Base-by-base conservation (phyloP, 2,329 filamentous ascomycete genomes). In the Claviceps pazoutovae region DNA sequence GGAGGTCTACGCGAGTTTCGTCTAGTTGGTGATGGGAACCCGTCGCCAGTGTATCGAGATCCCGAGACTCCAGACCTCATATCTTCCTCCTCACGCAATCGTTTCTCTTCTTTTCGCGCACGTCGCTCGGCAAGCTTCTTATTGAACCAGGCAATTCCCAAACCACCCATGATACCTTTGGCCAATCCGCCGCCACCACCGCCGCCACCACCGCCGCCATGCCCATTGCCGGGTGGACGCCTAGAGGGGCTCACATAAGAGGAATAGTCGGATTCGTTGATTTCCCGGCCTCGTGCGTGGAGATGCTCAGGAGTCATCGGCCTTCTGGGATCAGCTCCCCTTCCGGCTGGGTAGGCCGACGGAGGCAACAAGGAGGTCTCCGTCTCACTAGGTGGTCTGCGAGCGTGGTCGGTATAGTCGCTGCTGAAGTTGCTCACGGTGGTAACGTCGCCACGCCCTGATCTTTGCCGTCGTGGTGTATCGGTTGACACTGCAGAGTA, bases 1-100 rank as follows among this genome's bases (percentile, higher is more conserved):
- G 59, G 59, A 8, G 62, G 59, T n/a, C 66, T 61, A 4, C 64
- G 65, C 16, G 60, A 59, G 34, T 59, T 54, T 41, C 58, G 68
- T 47, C 74, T 68, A 0, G 71, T 64, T 2, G 78, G 74, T 16
- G 74, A 74, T 3, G 71, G 69, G 54, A 76, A 72, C 26, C 83
- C 83, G 62, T 89, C 86, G 30, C 80, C 84, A 2, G 84, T 88
- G 55, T 79, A 88, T 58, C 74, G 74, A 21, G 81, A 79, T n/a
- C 76, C 73, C 36, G 75, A 75, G 38, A 77, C 78, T 5, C 86
- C 76, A 21, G 80, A 77, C 50, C 80, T 75, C 57, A 68, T 59
- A 2, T 82, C 73, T 51, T 83, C 78, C 64, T 80, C 64, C 5
- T 73, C 68, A 37, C 61, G 62, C 4, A 68, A 39, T 41, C 75